Conservation (phyloP, 257 asterid species). For the Knoxia roxburghii region DNA sequence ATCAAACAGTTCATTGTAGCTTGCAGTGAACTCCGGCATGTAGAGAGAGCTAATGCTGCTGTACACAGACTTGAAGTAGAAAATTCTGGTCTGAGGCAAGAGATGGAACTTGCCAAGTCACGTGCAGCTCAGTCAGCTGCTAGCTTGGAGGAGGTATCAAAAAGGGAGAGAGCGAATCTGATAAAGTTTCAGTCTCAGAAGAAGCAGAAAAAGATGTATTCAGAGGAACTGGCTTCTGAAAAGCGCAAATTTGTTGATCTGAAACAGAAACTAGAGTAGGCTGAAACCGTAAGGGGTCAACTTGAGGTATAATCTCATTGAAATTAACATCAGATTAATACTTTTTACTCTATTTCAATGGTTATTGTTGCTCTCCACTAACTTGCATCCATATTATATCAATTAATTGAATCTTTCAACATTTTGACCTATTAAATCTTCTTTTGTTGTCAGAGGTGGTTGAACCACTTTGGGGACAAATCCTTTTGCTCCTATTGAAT, state of each 20-base stretch:
- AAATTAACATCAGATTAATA: too few species aligned
- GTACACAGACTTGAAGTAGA: conserved; percentile 66
- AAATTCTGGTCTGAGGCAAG: too few species aligned
- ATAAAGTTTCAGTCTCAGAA: too few species aligned
- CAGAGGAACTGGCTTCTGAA: too few species aligned
- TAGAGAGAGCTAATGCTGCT: conserved; percentile 66
- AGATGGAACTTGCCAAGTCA: conserved; percentile 57
- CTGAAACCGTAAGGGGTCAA: conserved; percentile 48
- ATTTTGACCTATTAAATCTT: not conserved
- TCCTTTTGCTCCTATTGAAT: conserved; percentile 3
- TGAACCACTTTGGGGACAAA: conserved; percentile 2
- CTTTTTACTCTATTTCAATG: too few species aligned
- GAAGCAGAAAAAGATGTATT: too few species aligned
- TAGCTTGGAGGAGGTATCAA: conserved; percentile 47
- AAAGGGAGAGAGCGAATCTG: conserved; percentile 72
- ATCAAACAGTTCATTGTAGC: too few species aligned
- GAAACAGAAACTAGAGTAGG: conserved; percentile 53
- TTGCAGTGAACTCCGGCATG: conserved; percentile 51
- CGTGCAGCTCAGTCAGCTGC: conserved; percentile 51
- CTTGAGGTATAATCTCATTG: too few species aligned
- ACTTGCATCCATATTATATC: too few species aligned
- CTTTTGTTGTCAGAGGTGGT: not conserved
- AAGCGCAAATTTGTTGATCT: conserved; percentile 39
- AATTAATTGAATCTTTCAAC: too few species aligned
- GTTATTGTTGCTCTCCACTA: too few species aligned